Conservation (phyloP, 2,329 filamentous ascomycete genomes). For the Colletotrichum sp. region DNA sequence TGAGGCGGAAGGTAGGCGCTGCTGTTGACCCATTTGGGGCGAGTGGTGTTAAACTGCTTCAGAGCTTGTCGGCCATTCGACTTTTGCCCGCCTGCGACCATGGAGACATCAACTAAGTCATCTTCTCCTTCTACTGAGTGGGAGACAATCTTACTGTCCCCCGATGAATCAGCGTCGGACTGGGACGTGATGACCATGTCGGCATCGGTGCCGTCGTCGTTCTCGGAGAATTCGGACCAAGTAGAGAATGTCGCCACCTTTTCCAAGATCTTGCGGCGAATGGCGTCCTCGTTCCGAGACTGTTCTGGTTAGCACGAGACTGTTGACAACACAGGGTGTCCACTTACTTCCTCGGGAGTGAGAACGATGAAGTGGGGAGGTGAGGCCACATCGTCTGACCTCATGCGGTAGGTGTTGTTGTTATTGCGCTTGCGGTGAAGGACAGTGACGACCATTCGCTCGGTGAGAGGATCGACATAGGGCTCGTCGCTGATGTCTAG, state of each 20-base stretch:
- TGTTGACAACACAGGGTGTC: conserved; percentile 26
- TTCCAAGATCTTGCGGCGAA: conserved; percentile 80
- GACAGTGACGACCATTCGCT: conserved; percentile 73
- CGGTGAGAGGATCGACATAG: conserved; percentile 58
- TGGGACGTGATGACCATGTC: conserved; percentile 72
- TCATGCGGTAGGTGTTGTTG: neutral
- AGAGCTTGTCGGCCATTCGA: conserved; percentile 30
- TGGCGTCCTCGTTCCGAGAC: conserved; percentile 67
- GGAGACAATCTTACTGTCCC: conserved; percentile 74
- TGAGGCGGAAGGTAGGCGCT: conserved; percentile 64
- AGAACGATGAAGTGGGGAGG: conserved; percentile 77
- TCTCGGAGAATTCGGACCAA: conserved; percentile 53
- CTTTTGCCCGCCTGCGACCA: conserved; percentile 66
- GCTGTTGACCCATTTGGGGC: conserved; percentile 59
- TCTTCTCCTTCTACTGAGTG: conserved; percentile 88
- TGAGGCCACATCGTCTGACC: conserved; percentile 32
- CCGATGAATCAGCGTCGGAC: conserved; percentile 69
- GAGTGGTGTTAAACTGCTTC: conserved; percentile 52
- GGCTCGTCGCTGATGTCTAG: conserved; percentile 50
- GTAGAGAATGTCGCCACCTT: conserved; percentile 81
- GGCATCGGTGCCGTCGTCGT: conserved; percentile 64
- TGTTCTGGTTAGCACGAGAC: conserved; percentile 21
- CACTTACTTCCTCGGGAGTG: conserved; percentile 71
- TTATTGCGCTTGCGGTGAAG: conserved; percentile 56
- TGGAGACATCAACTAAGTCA: conserved; percentile 87